phyloP scores from a whole-genome alignment of 129 eudicot species.

The Escallonia herrerae region DNA sequence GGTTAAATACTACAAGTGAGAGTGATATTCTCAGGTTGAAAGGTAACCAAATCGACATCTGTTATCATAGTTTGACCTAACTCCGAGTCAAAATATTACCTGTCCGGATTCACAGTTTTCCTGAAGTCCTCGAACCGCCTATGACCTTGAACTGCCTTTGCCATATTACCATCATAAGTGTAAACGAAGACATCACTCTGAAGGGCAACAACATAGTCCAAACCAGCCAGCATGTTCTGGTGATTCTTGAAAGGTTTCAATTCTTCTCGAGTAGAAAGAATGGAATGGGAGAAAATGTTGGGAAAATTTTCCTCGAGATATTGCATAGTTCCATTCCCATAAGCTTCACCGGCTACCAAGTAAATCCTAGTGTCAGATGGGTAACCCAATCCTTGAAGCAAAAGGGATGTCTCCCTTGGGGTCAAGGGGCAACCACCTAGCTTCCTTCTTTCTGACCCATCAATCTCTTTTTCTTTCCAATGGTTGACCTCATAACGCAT shows the following conservation, averaged over 20 bases:
- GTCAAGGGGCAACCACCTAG: slow-evolving; percentile 97
- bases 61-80: too few relatives aligned
- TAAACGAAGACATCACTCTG: slow-evolving; percentile 86
- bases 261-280: slow-evolving; percentile 70
- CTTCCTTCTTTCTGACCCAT: slow-evolving; percentile 68
- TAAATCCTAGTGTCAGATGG: slow-evolving; percentile 69
- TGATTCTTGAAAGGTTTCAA: slow-evolving; percentile 71
- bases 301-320: slow-evolving; percentile 63
- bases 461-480: slow-evolving; percentile 97
- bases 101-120: slow-evolving; percentile 91
- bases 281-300: slow-evolving; percentile 77
- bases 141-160: slow-evolving; percentile 97
- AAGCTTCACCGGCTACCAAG: slow-evolving; percentile 94
- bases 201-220: slow-evolving; percentile 92
- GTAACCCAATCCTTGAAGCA: slow-evolving; percentile 72
- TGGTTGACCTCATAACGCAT: slow-evolving; percentile 92
- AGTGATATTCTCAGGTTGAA: neutral
- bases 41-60: neutral
- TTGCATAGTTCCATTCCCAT: slow-evolving; percentile 82
- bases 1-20: neutral
- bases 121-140: slow-evolving; percentile 82
- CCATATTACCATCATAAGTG: slow-evolving; percentile 98
- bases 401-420: slow-evolving; percentile 85
- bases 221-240: slow-evolving; percentile 94
- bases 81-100: slow-evolving; percentile 31